A percentile compares a stretch with the other conserved stretches of the same genome.
phyloP scores from a whole-genome alignment of 108 stramenopile species.

The Discostella stelligeroides region DNA sequence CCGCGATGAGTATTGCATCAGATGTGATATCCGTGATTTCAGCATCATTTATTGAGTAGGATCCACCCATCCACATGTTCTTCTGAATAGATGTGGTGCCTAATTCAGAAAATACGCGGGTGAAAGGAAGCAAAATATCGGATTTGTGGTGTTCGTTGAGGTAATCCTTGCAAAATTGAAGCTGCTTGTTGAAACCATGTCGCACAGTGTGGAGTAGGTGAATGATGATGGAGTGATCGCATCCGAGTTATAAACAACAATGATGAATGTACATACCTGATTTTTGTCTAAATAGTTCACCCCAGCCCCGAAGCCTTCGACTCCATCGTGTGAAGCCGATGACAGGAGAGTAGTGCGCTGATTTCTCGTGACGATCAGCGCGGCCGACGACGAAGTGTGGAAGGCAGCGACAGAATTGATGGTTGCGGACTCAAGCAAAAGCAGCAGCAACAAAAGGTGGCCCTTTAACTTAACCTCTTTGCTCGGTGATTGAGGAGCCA shows the following conservation, averaged over 20 bases:
- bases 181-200: conserved; percentile 21
- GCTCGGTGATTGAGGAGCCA: no score
- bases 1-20: conserved; percentile 28
- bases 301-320: background rate
- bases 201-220: background rate
- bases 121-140: conserved; percentile 56
- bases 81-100: conserved; percentile 61
- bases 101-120: conserved; percentile 68
- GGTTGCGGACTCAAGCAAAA: no score
- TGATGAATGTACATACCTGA: conserved; percentile 12
- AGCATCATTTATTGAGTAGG: conserved; percentile 60
- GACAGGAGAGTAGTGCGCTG: conserved; percentile 1
- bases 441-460: no score
- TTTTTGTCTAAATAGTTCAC: conserved; percentile 26
- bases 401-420: no score
- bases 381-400: no score
- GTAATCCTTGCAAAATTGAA: conserved; percentile 61
- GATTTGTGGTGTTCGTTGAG: conserved; percentile 78
- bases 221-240: no score
- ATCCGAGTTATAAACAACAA: no score
- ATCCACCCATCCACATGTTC: conserved; percentile 76
- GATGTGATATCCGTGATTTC: conserved; percentile 54
- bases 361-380: no score
- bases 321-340: background rate
- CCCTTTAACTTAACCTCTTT: no score